Base-by-base conservation (phyloP, 768 basidiomycete species). In the Lactifluus rugatus region DNA sequence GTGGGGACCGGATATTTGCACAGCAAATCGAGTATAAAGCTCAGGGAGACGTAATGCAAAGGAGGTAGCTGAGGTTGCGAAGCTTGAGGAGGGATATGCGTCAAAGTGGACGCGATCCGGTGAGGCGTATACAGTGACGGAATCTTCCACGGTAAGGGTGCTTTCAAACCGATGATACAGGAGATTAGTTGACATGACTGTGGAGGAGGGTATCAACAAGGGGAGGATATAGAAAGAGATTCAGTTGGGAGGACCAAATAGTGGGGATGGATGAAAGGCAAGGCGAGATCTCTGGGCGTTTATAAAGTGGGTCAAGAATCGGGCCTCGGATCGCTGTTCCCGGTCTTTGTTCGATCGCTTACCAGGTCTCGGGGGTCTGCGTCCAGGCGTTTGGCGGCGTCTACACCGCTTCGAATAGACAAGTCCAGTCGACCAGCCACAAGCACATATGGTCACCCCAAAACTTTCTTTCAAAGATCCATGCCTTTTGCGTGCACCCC, bases 291-390 rank as follows among this genome's bases (percentile, higher is more conserved):
- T 37, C 32, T 31, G 36, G 21, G 59, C 49, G 54, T 56, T 56
- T 55, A 47, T 56, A 52, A 44, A 41, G 36, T 42, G 37, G 0
- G 49, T 14, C 49, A 45, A 23, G 48, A 19, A 42, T 45, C 26
- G 9, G 17, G 42, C 19, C 54, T 19, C 5, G 11, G 17, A 34
- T 41, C 48, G 59, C 59, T 42, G 59, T 60, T 41, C 58, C 59
- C 54, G 54, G 59, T 49, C 36, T 37, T 52, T 46, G 54, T 60
- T 59, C 25, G 46, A 46, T 53, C 14, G 49, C 49, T 52, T 47
- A 14, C 47, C 46, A 45, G 58, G 49, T 26, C 48, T 17, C 42
- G 53, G 53, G 58, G 48, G 0, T 5, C 31, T 42, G 32, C 32
- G 52, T 53, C 58, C 58, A 59, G 13, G 11, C 4, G 21, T 31